Base-by-base conservation (phyloP, 495 filamentous ascomycete species). In the Niebla homalea region DNA sequence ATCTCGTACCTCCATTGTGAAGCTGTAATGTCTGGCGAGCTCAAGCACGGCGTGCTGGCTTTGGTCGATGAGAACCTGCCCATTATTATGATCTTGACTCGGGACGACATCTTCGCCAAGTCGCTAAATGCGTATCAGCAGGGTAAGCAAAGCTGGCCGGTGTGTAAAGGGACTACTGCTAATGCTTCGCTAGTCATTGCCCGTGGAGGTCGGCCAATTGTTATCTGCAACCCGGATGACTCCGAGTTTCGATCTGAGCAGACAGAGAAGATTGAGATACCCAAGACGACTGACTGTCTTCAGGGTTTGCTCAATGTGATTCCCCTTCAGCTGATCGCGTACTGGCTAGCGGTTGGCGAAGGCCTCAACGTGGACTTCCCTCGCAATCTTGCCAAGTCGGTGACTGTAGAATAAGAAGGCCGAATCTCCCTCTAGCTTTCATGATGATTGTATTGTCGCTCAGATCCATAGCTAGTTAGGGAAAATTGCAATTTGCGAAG, bases 1-100 rank as follows among this genome's bases (percentile, higher is more conserved):
- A 98, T 98, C 57, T 97, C 92, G 41, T 98, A 98, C 66, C 84
- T 98, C 45, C 92, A 98, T 66, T 98, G 92, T 66, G 92, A 98
- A 72, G 92, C 92, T 61, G 92, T 98, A 67, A 98, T 98, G 92
- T 97, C 92, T 51, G 92, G 92, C 64, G 92, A 98, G 70, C 70
- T 98, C 56, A 98, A 98, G 74, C 92, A 98, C 65, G 92, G 92
- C 72, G 92, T 98, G 49, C 74, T 98, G 61, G 92, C 92, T 42
- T 76, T 98, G 51, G 92, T 98, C 40, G 92, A 98, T 62, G 92
- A 97, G 75, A 88, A 94, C 66, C 77, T 98, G 25, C 92, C 92
- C 49, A 98, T 98, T 66, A 94, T 98, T 71, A 98, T 98, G 92
- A 96, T 98, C 58, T 73, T 98, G 32, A 98, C 92, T 21, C 83